A percentile compares a stretch with the other conserved stretches of the same genome.
Evolutionary conservation across 2,329 filamentous ascomycete genomes (phyloP).

Genomic region (Aspergillus sergii): DNA sequence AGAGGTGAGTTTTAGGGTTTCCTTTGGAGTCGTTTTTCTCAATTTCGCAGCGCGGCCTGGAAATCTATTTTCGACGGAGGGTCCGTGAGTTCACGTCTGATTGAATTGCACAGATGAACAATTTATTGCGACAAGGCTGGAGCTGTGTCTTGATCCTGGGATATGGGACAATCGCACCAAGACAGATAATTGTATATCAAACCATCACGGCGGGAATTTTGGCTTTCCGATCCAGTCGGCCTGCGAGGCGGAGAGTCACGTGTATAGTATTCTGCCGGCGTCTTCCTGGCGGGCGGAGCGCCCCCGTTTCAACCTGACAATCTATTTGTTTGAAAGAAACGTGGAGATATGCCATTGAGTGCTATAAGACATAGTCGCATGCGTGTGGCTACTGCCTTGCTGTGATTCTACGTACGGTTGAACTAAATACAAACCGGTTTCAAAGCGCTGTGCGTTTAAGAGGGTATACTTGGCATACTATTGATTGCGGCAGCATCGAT

Average conservation of each 20-base stretch:
- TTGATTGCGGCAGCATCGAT: neutral
- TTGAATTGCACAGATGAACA: neutral
- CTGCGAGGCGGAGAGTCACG: slow-evolving; percentile 36
- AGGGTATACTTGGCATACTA: neutral
- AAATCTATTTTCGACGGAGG: no score
- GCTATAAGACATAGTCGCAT: neutral
- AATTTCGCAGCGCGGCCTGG: neutral
- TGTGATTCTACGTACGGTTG: neutral
- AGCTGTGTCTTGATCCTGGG: neutral
- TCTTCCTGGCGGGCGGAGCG: slow-evolving; percentile 1
- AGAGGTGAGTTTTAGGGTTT: slow-evolving; percentile 1
- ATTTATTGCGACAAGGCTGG: neutral
- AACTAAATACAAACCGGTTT: neutral
- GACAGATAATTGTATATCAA: slow-evolving; percentile 1
- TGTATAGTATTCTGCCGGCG: slow-evolving; percentile 25
- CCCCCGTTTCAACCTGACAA: neutral
- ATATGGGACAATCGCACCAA: neutral
- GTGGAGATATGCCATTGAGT: neutral
- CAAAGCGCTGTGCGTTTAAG: slow-evolving; percentile 13
- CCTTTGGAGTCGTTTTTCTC: neutral
- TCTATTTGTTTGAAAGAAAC: neutral
- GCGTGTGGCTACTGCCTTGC: neutral
- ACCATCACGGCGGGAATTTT: slow-evolving; percentile 20
- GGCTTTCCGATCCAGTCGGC: slow-evolving; percentile 17
- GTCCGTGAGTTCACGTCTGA: neutral